Percentiles rank a stretch among this genome's conserved stretches.
Conservation (phyloP, 1,139 yeast species). For the Sugiyamaella paludigena region DNA sequence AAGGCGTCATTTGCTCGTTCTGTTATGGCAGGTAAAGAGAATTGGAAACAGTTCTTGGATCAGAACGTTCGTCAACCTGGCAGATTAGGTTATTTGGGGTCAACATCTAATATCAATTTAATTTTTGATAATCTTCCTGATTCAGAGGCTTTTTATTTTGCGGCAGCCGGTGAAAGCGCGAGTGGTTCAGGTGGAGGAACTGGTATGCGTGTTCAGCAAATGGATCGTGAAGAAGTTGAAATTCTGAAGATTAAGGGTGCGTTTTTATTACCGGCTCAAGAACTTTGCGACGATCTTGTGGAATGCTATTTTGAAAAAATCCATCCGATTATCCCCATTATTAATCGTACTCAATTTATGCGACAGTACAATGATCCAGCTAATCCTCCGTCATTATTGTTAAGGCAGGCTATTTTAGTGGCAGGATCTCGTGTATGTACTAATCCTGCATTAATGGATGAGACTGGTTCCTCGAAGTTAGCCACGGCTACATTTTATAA, state of each 20-base stretch:
- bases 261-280: conserved; percentile 62
- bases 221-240: conserved; percentile 68
- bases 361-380: conserved; percentile 54
- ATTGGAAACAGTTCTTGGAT: conserved; percentile 23
- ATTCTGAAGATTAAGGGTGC: conserved; percentile 69
- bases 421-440: conserved; percentile 66
- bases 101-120: conserved; percentile 36
- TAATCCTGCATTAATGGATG: conserved; percentile 57
- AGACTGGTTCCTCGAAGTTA: conserved; percentile 53
- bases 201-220: conserved; percentile 32
- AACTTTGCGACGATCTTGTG: conserved; percentile 60
- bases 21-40: conserved; percentile 9
- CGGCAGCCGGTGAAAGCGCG: conserved; percentile 17
- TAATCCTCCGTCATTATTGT: conserved; percentile 65
- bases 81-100: conserved; percentile 34
- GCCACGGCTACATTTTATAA: conserved; percentile 68
- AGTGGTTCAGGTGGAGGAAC: conserved; percentile 16
- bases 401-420: conserved; percentile 65
- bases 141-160: conserved; percentile 36
- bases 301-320: conserved; percentile 63
- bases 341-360: conserved; percentile 64
- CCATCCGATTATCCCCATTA: conserved; percentile 71
- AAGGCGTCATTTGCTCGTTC: conserved; percentile 3
- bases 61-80: conserved; percentile 28
- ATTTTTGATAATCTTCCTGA: conserved; percentile 35